These are phyloP conservation scores for Leucocoprinus birnbaumii DNA, from an alignment of 768 basidiomycete genomes.

Conservation along the genomic window DNA sequence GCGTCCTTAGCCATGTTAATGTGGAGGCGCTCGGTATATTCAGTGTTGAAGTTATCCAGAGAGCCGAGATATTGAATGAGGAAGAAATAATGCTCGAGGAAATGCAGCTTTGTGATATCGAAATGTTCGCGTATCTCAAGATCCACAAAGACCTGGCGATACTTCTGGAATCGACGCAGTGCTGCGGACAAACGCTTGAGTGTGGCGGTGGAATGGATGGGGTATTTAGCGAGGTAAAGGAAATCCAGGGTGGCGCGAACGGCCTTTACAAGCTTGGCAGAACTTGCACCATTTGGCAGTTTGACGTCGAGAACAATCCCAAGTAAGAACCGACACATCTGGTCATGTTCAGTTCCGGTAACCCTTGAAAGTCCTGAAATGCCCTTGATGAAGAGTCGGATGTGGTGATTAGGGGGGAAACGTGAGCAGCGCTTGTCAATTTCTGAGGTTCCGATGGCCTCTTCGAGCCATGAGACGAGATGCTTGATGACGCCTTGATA, in stretches of 20 bases:
- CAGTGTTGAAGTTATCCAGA: conserved; percentile 29
- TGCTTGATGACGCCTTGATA: conserved; percentile 33
- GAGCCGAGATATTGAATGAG: conserved; percentile 15
- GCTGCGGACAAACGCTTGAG: no score
- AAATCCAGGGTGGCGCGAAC: conserved; percentile 35
- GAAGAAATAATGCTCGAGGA: no score
- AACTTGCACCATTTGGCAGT: conserved; percentile 13
- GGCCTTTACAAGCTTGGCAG: conserved; percentile 17
- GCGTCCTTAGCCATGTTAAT: conserved; percentile 22
- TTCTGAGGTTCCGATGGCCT: conserved; percentile 23
- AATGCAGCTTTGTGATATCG: no score
- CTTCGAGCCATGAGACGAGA: conserved; percentile 32
- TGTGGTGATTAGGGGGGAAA: conserved; percentile 31
- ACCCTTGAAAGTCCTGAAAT: conserved; percentile 28
- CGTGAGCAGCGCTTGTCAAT: conserved; percentile 31
- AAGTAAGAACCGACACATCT: conserved; percentile 28
- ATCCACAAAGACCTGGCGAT: no score
- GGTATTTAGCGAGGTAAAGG: conserved; percentile 32
- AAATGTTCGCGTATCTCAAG: no score
- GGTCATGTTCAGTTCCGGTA: conserved; percentile 31
- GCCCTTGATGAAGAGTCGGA: conserved; percentile 31
- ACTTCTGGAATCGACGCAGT: no score
- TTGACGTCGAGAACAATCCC: conserved; percentile 24
- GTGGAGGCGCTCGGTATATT: conserved; percentile 24
- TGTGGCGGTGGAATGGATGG: conserved; percentile 18